Conservation (phyloP, 2,329 filamentous ascomycete species). For the Colletotrichum godetiae region DNA sequence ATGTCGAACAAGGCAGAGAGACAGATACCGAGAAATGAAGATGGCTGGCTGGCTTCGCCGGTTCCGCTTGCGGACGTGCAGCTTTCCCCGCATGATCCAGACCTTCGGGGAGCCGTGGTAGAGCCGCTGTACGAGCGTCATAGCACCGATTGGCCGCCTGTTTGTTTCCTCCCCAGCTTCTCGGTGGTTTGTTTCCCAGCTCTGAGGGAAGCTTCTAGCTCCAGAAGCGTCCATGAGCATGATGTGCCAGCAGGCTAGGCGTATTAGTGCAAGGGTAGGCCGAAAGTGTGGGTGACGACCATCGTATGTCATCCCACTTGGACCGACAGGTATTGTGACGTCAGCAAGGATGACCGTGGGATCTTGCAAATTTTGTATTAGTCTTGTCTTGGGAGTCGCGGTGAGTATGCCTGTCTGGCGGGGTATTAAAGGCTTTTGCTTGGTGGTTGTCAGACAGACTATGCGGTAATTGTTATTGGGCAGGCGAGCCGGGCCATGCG, state of each 20-base stretch:
- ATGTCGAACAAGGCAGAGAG: not conserved
- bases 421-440: slow-evolving; percentile 4
- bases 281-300: slow-evolving; percentile 19
- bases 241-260: not conserved
- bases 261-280: not conserved
- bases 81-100: slow-evolving; percentile 9
- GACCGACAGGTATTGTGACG: slow-evolving; percentile 18
- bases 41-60: not conserved
- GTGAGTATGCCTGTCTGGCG: slow-evolving; percentile 6
- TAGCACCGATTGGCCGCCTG: slow-evolving; percentile 3
- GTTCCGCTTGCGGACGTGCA: not conserved
- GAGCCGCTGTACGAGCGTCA: slow-evolving; percentile 11
- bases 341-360: slow-evolving; percentile 11
- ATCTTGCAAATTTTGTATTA: not conserved
- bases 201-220: not conserved
- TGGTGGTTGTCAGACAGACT: not conserved
- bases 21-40: not conserved
- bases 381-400: slow-evolving; percentile 1
- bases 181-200: not conserved
- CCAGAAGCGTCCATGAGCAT: not conserved
- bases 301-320: slow-evolving; percentile 23
- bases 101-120: slow-evolving; percentile 1
- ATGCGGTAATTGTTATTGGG: slow-evolving; percentile 10
- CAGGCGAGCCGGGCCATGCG: not conserved
- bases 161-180: not conserved